Percentiles rank a stretch among this genome's conserved stretches.
Conservation (phyloP, 208 protist genomes). For the Trypanosoma vivax region DNA sequence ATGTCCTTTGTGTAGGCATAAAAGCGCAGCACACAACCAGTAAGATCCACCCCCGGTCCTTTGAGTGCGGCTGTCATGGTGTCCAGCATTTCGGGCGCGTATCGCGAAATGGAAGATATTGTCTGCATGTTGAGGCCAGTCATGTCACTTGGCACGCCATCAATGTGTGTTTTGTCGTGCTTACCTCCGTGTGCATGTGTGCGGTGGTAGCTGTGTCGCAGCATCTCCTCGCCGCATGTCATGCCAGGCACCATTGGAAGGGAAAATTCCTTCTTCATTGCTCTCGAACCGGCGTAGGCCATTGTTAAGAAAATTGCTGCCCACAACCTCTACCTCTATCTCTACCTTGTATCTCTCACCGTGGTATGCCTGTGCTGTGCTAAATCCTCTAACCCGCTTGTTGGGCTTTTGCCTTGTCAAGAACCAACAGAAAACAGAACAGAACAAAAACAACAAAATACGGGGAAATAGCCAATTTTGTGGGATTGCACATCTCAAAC, state of each 20-base stretch:
- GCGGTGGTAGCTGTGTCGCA: slow-evolving; percentile 85
- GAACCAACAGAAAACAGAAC: too few species aligned
- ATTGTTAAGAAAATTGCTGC: too few species aligned
- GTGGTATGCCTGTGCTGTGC: too few species aligned
- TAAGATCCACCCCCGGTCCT: slow-evolving; percentile 31
- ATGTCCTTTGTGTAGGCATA: slow-evolving; percentile 93
- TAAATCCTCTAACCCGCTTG: too few species aligned
- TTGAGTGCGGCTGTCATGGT: slow-evolving; percentile 1
- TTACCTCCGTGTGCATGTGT: slow-evolving; percentile 49
- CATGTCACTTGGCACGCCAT: slow-evolving; percentile 53
- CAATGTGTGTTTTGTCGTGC: slow-evolving; percentile 37
- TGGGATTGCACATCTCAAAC: too few species aligned
- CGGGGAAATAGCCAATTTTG: too few species aligned
- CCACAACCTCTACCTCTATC: too few species aligned
- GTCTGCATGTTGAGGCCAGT: slow-evolving; percentile 19
- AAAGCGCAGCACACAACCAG: slow-evolving; percentile 89
- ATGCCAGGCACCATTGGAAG: slow-evolving; percentile 88
- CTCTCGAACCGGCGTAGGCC: slow-evolving; percentile 68
- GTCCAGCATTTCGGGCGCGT: slow-evolving; percentile 8
- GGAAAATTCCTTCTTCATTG: slow-evolving; percentile 85
- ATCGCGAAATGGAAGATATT: slow-evolving; percentile 23
- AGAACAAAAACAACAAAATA: too few species aligned
- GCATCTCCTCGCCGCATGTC: slow-evolving; percentile 85
- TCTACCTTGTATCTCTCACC: too few species aligned
- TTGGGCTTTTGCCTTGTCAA: too few species aligned